Evolutionary conservation across 2,329 filamentous ascomycete species (phyloP), one percentile per base, ranked within the genome.

Genomic region (Microdochium trichocladiopsis): DNA sequence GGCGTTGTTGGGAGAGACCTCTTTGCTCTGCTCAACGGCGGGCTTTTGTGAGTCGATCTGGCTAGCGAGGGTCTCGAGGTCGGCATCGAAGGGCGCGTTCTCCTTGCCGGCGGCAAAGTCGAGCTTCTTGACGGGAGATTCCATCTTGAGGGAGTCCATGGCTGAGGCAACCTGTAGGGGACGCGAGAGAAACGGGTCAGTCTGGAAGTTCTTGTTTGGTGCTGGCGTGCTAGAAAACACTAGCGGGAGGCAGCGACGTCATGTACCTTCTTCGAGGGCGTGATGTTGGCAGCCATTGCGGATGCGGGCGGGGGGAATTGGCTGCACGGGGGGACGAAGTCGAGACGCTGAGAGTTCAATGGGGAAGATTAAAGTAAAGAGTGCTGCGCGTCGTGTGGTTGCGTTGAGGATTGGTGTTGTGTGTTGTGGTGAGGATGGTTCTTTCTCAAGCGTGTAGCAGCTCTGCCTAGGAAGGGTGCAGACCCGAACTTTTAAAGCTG

Each of bases 41-140:
- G 79, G 72, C 73, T 86, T 84, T 70, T 86, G 82, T 59, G 77
- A 72, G 61, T 84, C 83, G 60, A 81, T 77, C 62, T 82, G 72
- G 57, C 78, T 73, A 60, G 77, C 73, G 55, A 77, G 68, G 61
- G 74, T 69, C 63, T 78, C 72, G 62, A 82, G 67, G 60, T 75
- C 67, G 57, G 76, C 68, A 54, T 78, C 74, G 58, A 78, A 64
- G 55, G 79, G 72, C 56, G 78, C 73, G 74, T 95, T 95, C 76
- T 96, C 92, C 76, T 96, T 96, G 76, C 90, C 80, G 54, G 78
- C 78, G 51, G 76, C 67, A 69, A 96, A 90, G 76, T 88, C 79
- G 60, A 94, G 82, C 81, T 95, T 95, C 86, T 96, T 96, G 58
- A 87, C 75, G 47, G 92, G 91, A 1, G 90, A 94, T 62, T 95